Evolutionary conservation across 805 yeast species (phyloP).

Genomic region (Schwanniomyces yamadae): DNA sequence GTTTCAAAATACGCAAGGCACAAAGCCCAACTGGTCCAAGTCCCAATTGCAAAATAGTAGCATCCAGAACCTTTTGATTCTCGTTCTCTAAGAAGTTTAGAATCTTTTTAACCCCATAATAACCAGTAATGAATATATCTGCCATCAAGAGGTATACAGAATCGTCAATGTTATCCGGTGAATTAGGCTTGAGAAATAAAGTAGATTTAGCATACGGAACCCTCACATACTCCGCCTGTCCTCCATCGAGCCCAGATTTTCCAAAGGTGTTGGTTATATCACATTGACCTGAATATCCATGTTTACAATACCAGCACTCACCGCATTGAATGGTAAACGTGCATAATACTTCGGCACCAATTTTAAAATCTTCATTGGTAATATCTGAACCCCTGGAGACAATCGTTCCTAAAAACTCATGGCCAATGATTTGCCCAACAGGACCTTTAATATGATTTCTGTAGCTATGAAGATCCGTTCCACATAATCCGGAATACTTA

Average conservation of each 20-base stretch:
- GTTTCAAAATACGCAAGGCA: constrained; percentile 45
- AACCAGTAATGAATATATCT: constrained; percentile 65
- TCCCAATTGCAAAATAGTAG: constrained; percentile 52
- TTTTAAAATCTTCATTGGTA: constrained; percentile 25
- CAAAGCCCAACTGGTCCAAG: constrained; percentile 63
- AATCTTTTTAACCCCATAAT: constrained; percentile 54
- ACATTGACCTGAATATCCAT: constrained; percentile 57
- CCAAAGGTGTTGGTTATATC: constrained; percentile 57
- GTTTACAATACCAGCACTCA: constrained; percentile 55
- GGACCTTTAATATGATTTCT: constrained; percentile 49
- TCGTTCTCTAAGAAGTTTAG: constrained; percentile 37
- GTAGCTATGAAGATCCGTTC: constrained; percentile 54
- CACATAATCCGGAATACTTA: constrained; percentile 50
- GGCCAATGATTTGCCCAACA: constrained; percentile 47
- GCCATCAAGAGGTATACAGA: constrained; percentile 55
- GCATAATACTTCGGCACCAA: constrained; percentile 49
- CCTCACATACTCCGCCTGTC: constrained; percentile 60
- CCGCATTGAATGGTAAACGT: constrained; percentile 61
- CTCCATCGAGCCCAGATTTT: constrained; percentile 55
- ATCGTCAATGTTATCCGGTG: constrained; percentile 32
- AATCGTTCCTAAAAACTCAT: constrained; percentile 48
- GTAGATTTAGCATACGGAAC: constrained; percentile 59
- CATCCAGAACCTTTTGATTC: constrained; percentile 14
- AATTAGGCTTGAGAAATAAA: constrained; percentile 42
- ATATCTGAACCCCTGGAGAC: constrained; percentile 37